Evolutionary conservation across 2,329 filamentous ascomycete genomes (phyloP).

Genomic region (Botrytis sinoallii): DNA sequence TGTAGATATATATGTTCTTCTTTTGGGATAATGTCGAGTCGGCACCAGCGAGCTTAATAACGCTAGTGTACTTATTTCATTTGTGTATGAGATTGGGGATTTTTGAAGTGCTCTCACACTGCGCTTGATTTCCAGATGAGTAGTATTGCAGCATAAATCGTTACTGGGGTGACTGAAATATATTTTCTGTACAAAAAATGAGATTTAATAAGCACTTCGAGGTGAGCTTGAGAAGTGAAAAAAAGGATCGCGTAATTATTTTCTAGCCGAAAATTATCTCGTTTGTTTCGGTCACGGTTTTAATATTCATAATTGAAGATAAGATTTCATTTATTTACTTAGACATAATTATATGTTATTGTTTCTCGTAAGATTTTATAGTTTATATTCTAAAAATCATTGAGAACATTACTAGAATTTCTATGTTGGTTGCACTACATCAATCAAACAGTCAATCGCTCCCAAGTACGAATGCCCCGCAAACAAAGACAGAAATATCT

Average conservation of each 20-base stretch:
- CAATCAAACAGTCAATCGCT: background rate
- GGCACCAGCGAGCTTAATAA: background rate
- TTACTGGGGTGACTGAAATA: too few relatives aligned
- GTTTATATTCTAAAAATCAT: background rate
- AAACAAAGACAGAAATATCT: background rate
- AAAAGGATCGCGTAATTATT: background rate
- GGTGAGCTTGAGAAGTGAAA: background rate
- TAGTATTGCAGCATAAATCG: background rate
- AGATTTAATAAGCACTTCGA: too few relatives aligned
- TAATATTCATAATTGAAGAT: background rate
- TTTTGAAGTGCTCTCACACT: background rate
- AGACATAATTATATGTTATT: too few relatives aligned
- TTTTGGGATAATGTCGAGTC: background rate
- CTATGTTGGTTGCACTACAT: background rate
- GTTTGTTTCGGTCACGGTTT: background rate
- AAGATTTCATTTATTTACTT: background rate
- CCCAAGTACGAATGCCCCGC: background rate
- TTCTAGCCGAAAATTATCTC: background rate
- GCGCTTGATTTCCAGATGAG: background rate
- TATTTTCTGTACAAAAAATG: too few relatives aligned
- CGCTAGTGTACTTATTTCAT: rapidly evolving
- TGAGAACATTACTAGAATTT: background rate
- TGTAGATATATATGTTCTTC: rapidly evolving
- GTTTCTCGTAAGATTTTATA: background rate
- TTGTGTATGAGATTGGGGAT: background rate